Evolutionary conservation across 108 stramenopile genomes (phyloP), one percentile per base, ranked within the genome.

Genomic region (Parietichytrium sp.): DNA sequence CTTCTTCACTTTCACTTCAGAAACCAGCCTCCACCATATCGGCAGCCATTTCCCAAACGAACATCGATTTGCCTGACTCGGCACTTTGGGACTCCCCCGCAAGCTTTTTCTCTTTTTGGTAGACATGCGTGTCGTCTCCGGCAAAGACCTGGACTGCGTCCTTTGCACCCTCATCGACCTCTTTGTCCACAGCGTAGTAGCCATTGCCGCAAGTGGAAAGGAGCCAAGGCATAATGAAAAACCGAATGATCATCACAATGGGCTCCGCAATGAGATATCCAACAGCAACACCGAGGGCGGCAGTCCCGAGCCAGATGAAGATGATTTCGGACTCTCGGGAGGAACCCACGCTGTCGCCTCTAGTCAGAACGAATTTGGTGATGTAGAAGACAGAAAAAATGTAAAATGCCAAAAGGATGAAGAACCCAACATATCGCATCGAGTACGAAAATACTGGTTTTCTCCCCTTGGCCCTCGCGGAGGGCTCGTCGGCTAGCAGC

Each of bases 221-320:
- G n/a, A n/a, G n/a, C n/a, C n/a, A n/a, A n/a, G n/a, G n/a, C n/a
- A n/a, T n/a, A n/a, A n/a, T n/a, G n/a, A n/a, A n/a, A n/a, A n/a
- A 72, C 38, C 61, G 61, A 1, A 72, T 6, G 20, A 72, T 45
- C 38, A 72, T 45, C 12, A 72, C 25, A 2, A 25, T 45, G 1
- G 61, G 61, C 42, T 72, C 61, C 42, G 61, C 61, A 15, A 72
- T n/a, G 6, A 72, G 20, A 42, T 72, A 72, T 33, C 61, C 61
- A 20, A 72, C 25, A 23, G 45, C 23, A 23, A 72, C 33, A 1
- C 61, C 61, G 15, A 25, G 23, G 16, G 61, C 61, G 10, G 61
- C 61, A 16, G 61, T 72, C 13, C 38, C 42, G 33, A 72, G 42
- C 61, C 61, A 72, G 10, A 45, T 72, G 38, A 72, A 25, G 2